These are phyloP conservation scores for Globisporangium okanoganense DNA, from an alignment of 352 stramenopile species.

Conservation along the genomic window DNA sequence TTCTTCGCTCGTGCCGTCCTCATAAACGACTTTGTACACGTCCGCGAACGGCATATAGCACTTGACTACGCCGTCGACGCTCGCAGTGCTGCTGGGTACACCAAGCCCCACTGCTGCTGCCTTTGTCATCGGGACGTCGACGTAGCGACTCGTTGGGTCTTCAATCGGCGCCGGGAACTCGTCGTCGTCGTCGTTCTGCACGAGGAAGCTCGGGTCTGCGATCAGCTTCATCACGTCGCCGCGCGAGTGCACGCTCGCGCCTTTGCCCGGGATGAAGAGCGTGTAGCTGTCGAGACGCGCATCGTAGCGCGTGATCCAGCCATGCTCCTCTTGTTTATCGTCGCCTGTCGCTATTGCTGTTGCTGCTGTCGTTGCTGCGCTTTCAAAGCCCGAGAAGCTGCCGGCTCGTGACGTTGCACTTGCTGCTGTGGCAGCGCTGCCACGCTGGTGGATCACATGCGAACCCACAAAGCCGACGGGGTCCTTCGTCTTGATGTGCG, in stretches of 20 bases:
- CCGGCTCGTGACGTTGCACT: neutral
- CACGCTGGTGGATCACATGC: slow-evolving; percentile 36
- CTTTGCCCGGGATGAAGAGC: slow-evolving; percentile 49
- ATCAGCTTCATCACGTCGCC: slow-evolving; percentile 66
- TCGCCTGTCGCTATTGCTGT: neutral
- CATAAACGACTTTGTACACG: slow-evolving; percentile 45
- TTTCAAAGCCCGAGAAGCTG: neutral
- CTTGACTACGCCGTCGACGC: slow-evolving; percentile 31
- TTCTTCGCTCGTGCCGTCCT: slow-evolving; percentile 42
- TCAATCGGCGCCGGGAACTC: slow-evolving; percentile 45
- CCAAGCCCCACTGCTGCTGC: neutral
- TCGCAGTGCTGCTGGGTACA: neutral
- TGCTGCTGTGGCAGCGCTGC: neutral
- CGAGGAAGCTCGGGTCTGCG: slow-evolving; percentile 44
- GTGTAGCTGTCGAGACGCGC: slow-evolving; percentile 56
- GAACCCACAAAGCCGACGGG: slow-evolving; percentile 62
- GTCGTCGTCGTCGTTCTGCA: slow-evolving; percentile 42
- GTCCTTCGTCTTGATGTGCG: slow-evolving; percentile 43
- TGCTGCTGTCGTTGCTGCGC: slow-evolving; percentile 5
- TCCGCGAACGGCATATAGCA: slow-evolving; percentile 65
- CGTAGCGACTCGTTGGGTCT: slow-evolving; percentile 48
- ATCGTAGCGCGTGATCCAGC: slow-evolving; percentile 75
- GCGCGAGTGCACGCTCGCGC: slow-evolving; percentile 30
- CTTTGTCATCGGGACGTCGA: slow-evolving; percentile 35
- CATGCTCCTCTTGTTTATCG: slow-evolving; percentile 30